phyloP scores from a whole-genome alignment of 768 basidiomycete genomes.

The Rhodosporidiobolus odoratus region DNA sequence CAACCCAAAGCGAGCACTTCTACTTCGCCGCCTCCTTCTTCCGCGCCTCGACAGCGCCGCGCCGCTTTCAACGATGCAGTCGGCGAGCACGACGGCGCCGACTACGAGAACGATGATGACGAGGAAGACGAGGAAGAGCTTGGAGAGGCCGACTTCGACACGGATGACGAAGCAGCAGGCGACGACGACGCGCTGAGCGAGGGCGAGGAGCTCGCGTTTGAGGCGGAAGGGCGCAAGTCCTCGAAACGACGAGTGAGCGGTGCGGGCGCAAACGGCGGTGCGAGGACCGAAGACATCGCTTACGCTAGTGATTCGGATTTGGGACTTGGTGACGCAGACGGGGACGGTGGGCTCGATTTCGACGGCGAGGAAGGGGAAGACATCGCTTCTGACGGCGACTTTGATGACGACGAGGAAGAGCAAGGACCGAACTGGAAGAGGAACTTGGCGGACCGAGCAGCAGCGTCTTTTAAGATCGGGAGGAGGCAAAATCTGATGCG shows the following conservation, averaged over 20 bases:
- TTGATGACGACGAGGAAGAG: slow-evolving; percentile 50
- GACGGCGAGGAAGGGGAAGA: slow-evolving; percentile 51
- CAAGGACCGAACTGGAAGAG: slow-evolving; percentile 68
- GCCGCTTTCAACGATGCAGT: slow-evolving; percentile 43
- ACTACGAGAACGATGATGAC: slow-evolving; percentile 43
- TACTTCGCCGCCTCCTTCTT: neutral
- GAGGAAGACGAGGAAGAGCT: slow-evolving; percentile 39
- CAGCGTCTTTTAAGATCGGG: slow-evolving; percentile 49
- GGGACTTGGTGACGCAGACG: slow-evolving; percentile 44
- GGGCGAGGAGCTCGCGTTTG: slow-evolving; percentile 36
- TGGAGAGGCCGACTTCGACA: slow-evolving; percentile 44
- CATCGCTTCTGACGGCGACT: slow-evolving; percentile 50
- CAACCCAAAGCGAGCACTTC: slow-evolving; percentile 35
- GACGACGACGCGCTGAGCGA: slow-evolving; percentile 43
- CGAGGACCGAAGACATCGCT: slow-evolving; percentile 31
- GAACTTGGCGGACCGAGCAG: slow-evolving; percentile 57
- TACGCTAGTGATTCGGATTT: slow-evolving; percentile 42
- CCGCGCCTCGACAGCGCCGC: slow-evolving; percentile 32
- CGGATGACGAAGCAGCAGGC: slow-evolving; percentile 47
- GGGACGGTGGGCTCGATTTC: slow-evolving; percentile 46
- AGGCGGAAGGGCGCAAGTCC: slow-evolving; percentile 10
- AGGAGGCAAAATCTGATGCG: slow-evolving; percentile 71
- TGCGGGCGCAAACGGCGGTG: neutral
- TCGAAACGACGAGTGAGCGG: slow-evolving; percentile 4
- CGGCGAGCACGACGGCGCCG: slow-evolving; percentile 45